Percentiles rank a stretch among this genome's conserved stretches.
Conservation (phyloP, 805 yeast genomes). For the Candida peoriensis region DNA sequence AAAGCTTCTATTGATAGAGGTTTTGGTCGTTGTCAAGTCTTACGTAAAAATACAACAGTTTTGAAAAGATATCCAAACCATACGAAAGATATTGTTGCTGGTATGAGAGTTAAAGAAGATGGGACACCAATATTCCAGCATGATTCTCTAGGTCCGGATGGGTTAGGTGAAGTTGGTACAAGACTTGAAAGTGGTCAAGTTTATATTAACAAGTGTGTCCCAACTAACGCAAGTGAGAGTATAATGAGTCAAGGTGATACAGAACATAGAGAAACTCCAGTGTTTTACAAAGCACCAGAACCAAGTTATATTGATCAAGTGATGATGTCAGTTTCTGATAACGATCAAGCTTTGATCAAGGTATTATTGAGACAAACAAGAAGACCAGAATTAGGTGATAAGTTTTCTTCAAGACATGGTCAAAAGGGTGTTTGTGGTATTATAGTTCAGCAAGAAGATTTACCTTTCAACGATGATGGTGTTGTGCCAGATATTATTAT, state of each 20-base stretch:
- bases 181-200: constrained; percentile 89
- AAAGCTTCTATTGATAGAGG: constrained; percentile 94
- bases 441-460: constrained; percentile 93
- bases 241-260: constrained; percentile 30
- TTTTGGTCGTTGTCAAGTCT: constrained; percentile 94
- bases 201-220: constrained; percentile 89
- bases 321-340: constrained; percentile 93
- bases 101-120: constrained; percentile 82
- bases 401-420: constrained; percentile 96
- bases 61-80: constrained; percentile 91
- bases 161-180: constrained; percentile 94
- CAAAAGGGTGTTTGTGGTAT: constrained; percentile 99
- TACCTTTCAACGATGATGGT: constrained; percentile 94
- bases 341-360: constrained; percentile 90
- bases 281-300: constrained; percentile 90
- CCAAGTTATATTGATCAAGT: constrained; percentile 95
- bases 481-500: constrained; percentile 91
- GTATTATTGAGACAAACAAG: constrained; percentile 91
- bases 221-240: constrained; percentile 72
- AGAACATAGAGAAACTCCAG: constrained; percentile 86
- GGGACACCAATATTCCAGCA: constrained; percentile 85
- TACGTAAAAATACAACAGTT: constrained; percentile 85
- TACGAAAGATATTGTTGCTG: constrained; percentile 85
- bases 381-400: constrained; percentile 96
- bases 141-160: constrained; percentile 85